These are phyloP conservation scores for Trypanosoma melophagium DNA, from an alignment of 208 protist genomes.

Conservation along the genomic window DNA sequence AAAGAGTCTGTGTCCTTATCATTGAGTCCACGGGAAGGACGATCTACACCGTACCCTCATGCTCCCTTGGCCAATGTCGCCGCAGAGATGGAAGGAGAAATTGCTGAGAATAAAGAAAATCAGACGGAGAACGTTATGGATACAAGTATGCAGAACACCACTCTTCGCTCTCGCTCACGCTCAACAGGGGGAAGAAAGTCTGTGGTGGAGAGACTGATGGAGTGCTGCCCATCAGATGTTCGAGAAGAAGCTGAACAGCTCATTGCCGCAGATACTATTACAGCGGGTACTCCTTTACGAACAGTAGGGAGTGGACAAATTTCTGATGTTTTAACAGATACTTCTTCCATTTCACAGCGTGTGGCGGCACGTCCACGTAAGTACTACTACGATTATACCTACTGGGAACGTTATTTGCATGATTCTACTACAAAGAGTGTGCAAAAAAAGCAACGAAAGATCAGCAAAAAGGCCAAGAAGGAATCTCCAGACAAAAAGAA, in stretches of 20 bases:
- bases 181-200: slow-evolving; percentile 1
- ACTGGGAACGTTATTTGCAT: slow-evolving; percentile 44
- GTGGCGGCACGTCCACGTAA: slow-evolving; percentile 33
- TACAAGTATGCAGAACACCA: neutral
- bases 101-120: neutral
- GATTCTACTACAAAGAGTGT: slow-evolving; percentile 33
- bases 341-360: slow-evolving; percentile 45
- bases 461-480: slow-evolving; percentile 3
- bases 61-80: neutral
- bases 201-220: slow-evolving; percentile 7
- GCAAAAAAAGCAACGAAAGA: slow-evolving; percentile 27
- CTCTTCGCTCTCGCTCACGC: slow-evolving; percentile 1
- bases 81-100: neutral
- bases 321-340: slow-evolving; percentile 22
- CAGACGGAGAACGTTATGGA: neutral
- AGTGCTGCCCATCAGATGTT: slow-evolving; percentile 3
- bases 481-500: neutral
- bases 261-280: slow-evolving; percentile 18
- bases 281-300: slow-evolving; percentile 8
- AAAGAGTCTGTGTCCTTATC: slow-evolving; percentile 7
- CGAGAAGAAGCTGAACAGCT: slow-evolving; percentile 11
- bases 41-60: slow-evolving; percentile 9
- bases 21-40: slow-evolving; percentile 15
- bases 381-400: slow-evolving; percentile 35
- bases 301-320: slow-evolving; percentile 8